Percentiles rank a stretch among this genome's conserved stretches.
These are phyloP conservation scores for Podospora pseudocomata DNA, from an alignment of 495 filamentous ascomycete genomes.

Conservation along the genomic window DNA sequence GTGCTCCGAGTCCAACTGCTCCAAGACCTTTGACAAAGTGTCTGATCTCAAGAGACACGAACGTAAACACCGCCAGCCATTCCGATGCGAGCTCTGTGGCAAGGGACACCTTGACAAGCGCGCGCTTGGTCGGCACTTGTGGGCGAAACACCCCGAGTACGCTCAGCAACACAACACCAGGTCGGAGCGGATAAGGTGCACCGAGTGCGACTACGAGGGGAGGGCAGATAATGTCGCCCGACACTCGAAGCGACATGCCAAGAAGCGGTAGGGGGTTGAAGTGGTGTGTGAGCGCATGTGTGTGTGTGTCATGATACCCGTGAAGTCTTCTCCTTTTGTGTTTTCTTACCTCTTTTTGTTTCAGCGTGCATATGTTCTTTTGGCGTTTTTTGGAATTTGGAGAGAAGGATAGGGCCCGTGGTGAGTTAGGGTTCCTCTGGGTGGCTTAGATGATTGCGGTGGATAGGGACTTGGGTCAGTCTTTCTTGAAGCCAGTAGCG, in stretches of 20 bases:
- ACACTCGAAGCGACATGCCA: slow-evolving; percentile 19
- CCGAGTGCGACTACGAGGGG: slow-evolving; percentile 20
- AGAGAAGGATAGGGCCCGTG: background rate
- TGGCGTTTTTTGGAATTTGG: background rate
- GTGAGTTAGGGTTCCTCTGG: background rate
- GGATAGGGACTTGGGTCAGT: slow-evolving; percentile 1
- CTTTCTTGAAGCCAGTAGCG: background rate
- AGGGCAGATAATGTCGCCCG: slow-evolving; percentile 23
- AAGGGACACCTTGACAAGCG: slow-evolving; percentile 25
- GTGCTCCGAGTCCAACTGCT: background rate
- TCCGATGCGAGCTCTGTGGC: slow-evolving; percentile 21
- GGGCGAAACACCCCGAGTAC: slow-evolving; percentile 21
- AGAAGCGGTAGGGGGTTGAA: background rate
- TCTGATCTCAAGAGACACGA: slow-evolving; percentile 15
- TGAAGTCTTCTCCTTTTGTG: background rate
- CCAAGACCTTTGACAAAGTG: slow-evolving; percentile 6
- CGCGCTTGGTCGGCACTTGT: slow-evolving; percentile 25
- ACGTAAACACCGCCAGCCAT: slow-evolving; percentile 20
- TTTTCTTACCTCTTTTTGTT: background rate
- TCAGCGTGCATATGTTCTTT: background rate
- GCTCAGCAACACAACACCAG: slow-evolving; percentile 10
- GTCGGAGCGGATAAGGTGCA: slow-evolving; percentile 21
- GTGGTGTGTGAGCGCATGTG: background rate
- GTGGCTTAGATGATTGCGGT: background rate
- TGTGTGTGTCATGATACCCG: background rate